Evolutionary conservation across 164 flowering plant genomes (phyloP), one percentile per base, ranked within the genome.

Genomic region (Cinnamomum chago): DNA sequence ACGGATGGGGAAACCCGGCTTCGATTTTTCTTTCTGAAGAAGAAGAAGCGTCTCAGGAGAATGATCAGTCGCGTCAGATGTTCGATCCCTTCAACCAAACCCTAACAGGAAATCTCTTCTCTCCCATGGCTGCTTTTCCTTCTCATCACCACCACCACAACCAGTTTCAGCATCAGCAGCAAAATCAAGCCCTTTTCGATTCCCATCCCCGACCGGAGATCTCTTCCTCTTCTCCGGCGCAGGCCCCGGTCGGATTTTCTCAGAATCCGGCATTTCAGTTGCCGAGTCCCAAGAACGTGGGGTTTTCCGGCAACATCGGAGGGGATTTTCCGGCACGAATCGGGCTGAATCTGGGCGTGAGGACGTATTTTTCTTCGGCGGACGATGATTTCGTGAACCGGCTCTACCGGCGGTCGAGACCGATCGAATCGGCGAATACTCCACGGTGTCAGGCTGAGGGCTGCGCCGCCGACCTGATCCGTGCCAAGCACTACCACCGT

Each of bases 381-480:
- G 97, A 92, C 30, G 93, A 94, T 50, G 92, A 89, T 58, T 84
- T 89, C 69, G 85, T 88, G 78, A 89, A 77, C 91, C 83, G 92
- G 62, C 86, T 92, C 20, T 90, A 89, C 84, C 89, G 93, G 51
- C 84, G 91, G 81, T 76, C 90, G 1, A 82, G 94, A 67, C 80
- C 84, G 27, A 75, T 75, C 2, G 89, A 82, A 1, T 50, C 82
- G 62, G 87, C 84, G 2, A 64, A 83, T 55, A 55, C 79, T 0
- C 94, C 96, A 0, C 69, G 89, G 66, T 95, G 99, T 75, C 97
- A 93, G 73, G 99, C 92, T 1, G 98, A 93, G 75, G 96, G 96
- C 0, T 95, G 99, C 76, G 76, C 77, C 58, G 95, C 91, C 65
- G 97, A 92, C 74, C 89, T 95, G 72, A 86, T 82, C 60, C 81